Conservation (phyloP, 352 stramenopile species). For the Pythium aquatile region DNA sequence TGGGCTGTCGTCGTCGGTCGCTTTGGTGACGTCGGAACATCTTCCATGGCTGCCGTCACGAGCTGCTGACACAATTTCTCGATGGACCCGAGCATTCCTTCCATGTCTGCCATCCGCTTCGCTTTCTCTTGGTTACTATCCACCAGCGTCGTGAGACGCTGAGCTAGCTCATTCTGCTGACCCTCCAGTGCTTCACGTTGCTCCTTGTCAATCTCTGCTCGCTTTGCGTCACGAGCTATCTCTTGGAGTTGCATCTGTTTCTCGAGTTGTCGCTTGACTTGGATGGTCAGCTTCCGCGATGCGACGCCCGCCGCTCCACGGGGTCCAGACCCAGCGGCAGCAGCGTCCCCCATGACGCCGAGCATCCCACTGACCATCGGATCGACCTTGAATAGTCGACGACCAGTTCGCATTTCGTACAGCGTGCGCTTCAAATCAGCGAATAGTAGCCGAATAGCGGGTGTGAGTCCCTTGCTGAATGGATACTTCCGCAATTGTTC, state of each 20-base stretch:
- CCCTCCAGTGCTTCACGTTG: conserved; percentile 38
- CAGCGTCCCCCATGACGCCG: conserved; percentile 15
- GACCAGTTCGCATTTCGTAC: conserved; percentile 43
- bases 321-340: background rate
- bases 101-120: conserved; percentile 54
- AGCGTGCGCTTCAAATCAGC: conserved; percentile 46
- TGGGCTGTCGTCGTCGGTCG: conserved; percentile 24
- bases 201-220: conserved; percentile 19
- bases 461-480: conserved; percentile 48
- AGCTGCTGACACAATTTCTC: conserved; percentile 68
- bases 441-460: conserved; percentile 33
- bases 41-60: conserved; percentile 44
- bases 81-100: conserved; percentile 55
- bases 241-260: conserved; percentile 38
- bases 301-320: conserved; percentile 11
- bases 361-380: conserved; percentile 36
- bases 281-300: conserved; percentile 49
- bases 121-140: conserved; percentile 61
- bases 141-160: conserved; percentile 42
- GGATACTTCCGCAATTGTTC: conserved; percentile 54
- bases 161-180: conserved; percentile 37
- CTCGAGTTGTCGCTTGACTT: conserved; percentile 45
- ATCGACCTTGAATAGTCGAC: conserved; percentile 49
- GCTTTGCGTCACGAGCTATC: conserved; percentile 16
- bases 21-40: conserved; percentile 20